Conservation (phyloP, 306 rosid species). For the Begonia masoniana region DNA sequence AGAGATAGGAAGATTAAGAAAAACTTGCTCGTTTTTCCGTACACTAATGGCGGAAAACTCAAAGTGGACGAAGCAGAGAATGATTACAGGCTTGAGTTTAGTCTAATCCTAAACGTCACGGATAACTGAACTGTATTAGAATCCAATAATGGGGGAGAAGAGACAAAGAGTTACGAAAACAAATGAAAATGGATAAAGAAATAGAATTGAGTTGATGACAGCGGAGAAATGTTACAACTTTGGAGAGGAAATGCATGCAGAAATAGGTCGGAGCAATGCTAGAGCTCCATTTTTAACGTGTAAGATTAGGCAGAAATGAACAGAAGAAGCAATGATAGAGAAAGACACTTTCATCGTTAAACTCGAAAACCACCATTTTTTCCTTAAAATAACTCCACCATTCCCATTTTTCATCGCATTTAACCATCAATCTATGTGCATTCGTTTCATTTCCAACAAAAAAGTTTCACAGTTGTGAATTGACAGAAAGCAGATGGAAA, state of each 20-base stretch:
- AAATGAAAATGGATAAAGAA: neutral
- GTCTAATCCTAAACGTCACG: too few relatives aligned
- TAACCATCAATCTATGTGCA: conserved; percentile 12
- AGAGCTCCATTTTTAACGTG: neutral
- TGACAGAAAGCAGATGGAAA: conserved; percentile 37
- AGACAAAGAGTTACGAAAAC: neutral
- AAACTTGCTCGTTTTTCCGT: too few relatives aligned
- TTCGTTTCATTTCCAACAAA: conserved; percentile 15
- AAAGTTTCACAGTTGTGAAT: conserved; percentile 18
- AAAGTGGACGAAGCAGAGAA: too few relatives aligned
- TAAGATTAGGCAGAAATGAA: neutral
- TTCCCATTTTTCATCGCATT: conserved; percentile 5
- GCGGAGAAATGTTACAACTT: neutral
- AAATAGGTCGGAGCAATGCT: neutral
- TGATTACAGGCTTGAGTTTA: too few relatives aligned
- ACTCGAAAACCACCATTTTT: conserved; percentile 37
- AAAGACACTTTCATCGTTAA: conserved; percentile 43
- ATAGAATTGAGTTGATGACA: neutral
- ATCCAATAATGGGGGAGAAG: neutral
- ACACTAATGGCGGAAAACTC: too few relatives aligned
- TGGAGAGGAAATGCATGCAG: neutral
- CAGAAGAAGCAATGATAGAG: neutral
- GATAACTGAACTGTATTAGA: neutral
- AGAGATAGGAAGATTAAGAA: too few relatives aligned
- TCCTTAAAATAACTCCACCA: conserved; percentile 17